Evolutionary conservation across 495 filamentous ascomycete genomes (phyloP).

Genomic region (Penicillium manginii): DNA sequence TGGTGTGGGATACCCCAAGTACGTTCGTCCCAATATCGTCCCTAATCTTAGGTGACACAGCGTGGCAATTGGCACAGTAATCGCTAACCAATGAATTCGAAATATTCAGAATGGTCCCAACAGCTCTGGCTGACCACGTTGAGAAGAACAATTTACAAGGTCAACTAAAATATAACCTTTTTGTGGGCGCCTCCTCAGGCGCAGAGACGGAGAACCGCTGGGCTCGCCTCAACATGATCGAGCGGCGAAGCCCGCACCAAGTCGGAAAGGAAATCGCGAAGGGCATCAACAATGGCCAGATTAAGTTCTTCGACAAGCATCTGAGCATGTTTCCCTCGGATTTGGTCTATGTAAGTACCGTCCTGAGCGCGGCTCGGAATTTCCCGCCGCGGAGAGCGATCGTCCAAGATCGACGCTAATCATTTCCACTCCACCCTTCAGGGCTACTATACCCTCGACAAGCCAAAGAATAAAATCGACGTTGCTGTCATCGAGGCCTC

Average conservation of each 20-base stretch:
- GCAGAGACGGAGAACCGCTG: conserved; percentile 92
- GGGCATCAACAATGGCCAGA: conserved; percentile 86
- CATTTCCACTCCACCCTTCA: conserved; percentile 27
- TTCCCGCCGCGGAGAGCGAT: conserved; percentile 15
- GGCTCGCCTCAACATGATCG: conserved; percentile 86
- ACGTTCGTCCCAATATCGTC: conserved; percentile 32
- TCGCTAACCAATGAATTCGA: background rate
- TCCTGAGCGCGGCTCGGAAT: conserved; percentile 7
- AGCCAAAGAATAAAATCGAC: conserved; percentile 72
- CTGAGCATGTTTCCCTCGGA: conserved; percentile 91
- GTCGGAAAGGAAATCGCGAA: conserved; percentile 90
- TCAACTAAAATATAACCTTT: conserved; percentile 80
- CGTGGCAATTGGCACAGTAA: background rate
- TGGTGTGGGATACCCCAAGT: conserved; percentile 90
- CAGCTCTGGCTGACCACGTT: conserved; percentile 84
- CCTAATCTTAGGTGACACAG: background rate
- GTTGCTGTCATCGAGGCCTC: conserved; percentile 86
- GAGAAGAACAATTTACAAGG: conserved; percentile 87
- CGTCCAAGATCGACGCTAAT: conserved; percentile 21
- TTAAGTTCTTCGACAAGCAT: conserved; percentile 93
- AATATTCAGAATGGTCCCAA: conserved; percentile 71
- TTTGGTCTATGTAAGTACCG: conserved; percentile 69
- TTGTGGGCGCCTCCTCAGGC: conserved; percentile 86
- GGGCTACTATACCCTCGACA: conserved; percentile 82
- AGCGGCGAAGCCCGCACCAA: conserved; percentile 82